Conservation (phyloP, 305 asterid genomes). For the Rubia balearica region DNA sequence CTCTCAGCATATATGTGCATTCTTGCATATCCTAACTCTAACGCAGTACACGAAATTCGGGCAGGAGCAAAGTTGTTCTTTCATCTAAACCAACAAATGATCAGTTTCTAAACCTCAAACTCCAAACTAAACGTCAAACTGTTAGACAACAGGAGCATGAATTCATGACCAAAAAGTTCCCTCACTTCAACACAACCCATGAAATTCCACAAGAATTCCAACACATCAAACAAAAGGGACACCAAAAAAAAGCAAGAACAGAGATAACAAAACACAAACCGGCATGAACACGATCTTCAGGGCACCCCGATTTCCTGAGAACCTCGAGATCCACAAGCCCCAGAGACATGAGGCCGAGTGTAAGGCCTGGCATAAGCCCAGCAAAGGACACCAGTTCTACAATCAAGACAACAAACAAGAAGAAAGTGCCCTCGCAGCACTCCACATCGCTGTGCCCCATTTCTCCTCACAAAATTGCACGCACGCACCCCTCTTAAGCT, state of each 20-base stretch:
- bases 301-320: constrained; percentile 89
- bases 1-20: neutral
- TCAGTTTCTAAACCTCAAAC: neutral
- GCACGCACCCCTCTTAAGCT: no score
- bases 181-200: neutral
- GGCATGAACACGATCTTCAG: constrained; percentile 85
- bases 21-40: no score
- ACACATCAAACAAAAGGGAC: neutral
- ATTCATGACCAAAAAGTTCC: neutral
- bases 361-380: constrained; percentile 96
- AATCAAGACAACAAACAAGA: constrained; percentile 27
- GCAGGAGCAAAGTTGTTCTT: neutral
- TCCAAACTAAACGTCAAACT: neutral
- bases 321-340: constrained; percentile 99
- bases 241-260: neutral
- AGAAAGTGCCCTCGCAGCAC: no score
- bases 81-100: neutral
- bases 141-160: neutral
- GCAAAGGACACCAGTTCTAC: constrained; percentile 78
- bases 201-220: neutral
- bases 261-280: constrained; percentile 29
- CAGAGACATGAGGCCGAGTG: constrained; percentile 95
- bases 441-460: no score
- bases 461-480: no score
- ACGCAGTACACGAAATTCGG: neutral